Conservation (phyloP, 176 grass and related monocot genomes). For the Bromus sterilis region DNA sequence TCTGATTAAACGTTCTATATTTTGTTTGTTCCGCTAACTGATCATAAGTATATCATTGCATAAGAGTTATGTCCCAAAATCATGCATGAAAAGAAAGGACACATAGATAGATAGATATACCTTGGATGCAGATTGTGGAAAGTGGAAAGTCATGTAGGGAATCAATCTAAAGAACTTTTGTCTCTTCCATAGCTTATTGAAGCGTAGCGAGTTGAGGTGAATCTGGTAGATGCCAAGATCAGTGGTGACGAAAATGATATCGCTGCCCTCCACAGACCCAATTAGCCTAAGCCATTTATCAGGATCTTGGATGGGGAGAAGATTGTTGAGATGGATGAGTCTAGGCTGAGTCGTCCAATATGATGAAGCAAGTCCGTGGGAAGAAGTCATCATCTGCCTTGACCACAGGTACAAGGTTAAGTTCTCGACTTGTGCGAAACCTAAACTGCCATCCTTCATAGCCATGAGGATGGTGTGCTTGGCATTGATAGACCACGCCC, state of each 20-base stretch:
- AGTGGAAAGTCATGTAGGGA: no score
- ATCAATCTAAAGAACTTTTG: background rate
- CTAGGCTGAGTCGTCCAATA: background rate
- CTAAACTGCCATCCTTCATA: no score
- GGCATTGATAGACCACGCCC: no score
- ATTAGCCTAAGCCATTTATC: background rate
- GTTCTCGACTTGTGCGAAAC: no score
- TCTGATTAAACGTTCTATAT: no score
- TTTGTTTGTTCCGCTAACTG: no score
- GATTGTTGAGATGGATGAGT: background rate
- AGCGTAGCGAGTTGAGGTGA: background rate
- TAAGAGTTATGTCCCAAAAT: no score
- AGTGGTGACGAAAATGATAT: background rate
- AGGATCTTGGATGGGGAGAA: background rate
- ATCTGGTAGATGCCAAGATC: background rate
- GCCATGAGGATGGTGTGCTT: no score
- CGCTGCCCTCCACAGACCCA: background rate
- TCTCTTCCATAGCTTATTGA: background rate
- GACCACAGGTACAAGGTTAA: background rate
- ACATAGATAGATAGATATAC: no score
- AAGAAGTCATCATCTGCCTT: background rate
- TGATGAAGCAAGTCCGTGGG: background rate
- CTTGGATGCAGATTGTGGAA: no score
- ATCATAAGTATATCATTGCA: no score
- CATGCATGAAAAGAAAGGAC: no score